Evolutionary conservation across 1,284 basidiomycete species (phyloP).

Genomic region (Cryptococcus wingfieldii): DNA sequence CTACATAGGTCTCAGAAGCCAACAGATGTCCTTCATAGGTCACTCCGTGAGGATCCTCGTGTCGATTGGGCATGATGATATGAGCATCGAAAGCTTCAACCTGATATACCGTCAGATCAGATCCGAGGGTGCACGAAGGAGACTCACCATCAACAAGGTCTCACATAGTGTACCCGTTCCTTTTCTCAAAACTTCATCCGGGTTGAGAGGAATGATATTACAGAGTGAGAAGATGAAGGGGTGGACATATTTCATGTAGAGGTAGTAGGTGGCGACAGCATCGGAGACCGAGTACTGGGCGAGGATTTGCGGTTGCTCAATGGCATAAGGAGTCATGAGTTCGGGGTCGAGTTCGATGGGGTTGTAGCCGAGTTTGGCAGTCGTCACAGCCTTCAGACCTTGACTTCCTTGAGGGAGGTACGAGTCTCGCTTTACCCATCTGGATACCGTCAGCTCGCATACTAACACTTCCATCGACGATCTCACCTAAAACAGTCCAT

Average conservation of each 20-base stretch:
- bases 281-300: conserved; percentile 99
- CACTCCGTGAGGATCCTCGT: conserved; percentile 86
- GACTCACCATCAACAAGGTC: conserved; percentile 89
- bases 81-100: conserved; percentile 88
- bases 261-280: conserved; percentile 97
- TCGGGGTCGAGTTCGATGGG: conserved; percentile 98
- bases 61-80: conserved; percentile 97
- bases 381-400: conserved; percentile 96
- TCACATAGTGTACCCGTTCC: conserved; percentile 96
- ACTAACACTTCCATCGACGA: neutral
- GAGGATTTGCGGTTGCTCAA: conserved; percentile 90
- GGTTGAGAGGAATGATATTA: conserved; percentile 96
- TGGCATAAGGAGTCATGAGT: conserved; percentile 98
- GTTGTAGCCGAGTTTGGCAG: conserved; percentile 92
- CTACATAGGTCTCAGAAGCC: conserved; percentile 96
- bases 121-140: neutral
- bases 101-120: conserved; percentile 51
- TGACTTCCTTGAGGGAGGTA: conserved; percentile 98
- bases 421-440: conserved; percentile 99
- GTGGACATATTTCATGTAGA: conserved; percentile 99
- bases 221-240: conserved; percentile 99
- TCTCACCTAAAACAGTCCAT: conserved; percentile 92
- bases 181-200: conserved; percentile 94
- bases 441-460: conserved; percentile 8
- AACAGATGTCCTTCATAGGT: conserved; percentile 96